Base-by-base conservation (phyloP, 371 early-diverging fungal genomes). In the Umbelopsis sp. region DNA sequence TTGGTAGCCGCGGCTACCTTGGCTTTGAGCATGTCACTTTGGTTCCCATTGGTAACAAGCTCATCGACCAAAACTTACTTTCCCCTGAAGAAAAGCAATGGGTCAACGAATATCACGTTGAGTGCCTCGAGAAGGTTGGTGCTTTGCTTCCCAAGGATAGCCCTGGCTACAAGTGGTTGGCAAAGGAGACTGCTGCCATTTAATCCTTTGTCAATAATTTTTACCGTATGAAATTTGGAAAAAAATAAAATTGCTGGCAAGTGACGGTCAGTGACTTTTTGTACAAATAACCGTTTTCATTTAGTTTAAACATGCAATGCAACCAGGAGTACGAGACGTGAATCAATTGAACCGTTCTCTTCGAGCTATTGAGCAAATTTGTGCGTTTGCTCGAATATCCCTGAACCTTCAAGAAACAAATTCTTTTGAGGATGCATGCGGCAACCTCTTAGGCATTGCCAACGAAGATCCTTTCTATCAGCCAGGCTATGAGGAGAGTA, bases 11-110 rank as follows among this genome's bases (percentile, higher is more conserved):
- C 16, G 87, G 85, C 2, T 96, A 87, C 65, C 82, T 93, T 62
- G 94, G 89, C 4, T 97, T 98, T 81, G 97, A 98, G 78, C 91
- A 93, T 69, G 87, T 97, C 6, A 98, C 98, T 4, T 74, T 95
- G 76, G 93, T 91, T 0, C 97, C 96, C 6, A 86, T 94, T 45
- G 90, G 91, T 51, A 80, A 84, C 65, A 89, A 88, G 69, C 82
- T 98, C 65, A 81, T 98, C 20, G 89, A 92, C 11, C 63, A 63
- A 7, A 50, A 66, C 1, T 69, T 98, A 65, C 69, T 98, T 63
- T 84, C 83, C 20, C 72, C 75, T 20, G 77, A 76, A 32, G 96
- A 97, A 76, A 76, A 76, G 11, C 74, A 85, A 57, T 97, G 97
- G 97, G 75, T 98, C 46, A 93, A 98, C 73, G 68, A 73, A 22